These are phyloP conservation scores for Silene vulgaris DNA, from an alignment of 179 eudicot species.

Conservation along the genomic window DNA sequence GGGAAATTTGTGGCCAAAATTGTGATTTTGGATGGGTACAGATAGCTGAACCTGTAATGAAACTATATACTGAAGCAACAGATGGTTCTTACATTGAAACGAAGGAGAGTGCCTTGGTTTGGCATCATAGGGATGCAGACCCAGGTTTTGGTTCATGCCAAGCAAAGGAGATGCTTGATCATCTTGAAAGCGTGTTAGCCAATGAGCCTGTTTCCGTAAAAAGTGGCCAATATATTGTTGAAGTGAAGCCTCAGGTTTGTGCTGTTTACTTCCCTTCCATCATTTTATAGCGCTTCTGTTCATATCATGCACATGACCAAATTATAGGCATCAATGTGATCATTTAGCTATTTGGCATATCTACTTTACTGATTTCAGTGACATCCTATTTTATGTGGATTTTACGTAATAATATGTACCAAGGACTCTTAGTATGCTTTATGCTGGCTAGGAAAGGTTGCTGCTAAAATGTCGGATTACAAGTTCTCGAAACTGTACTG, in stretches of 20 bases:
- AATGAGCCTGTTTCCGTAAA: conserved; percentile 88
- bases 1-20: conserved; percentile 65
- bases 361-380: background rate
- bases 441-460: background rate
- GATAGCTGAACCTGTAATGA: conserved; percentile 86
- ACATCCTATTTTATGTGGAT: background rate
- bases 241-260: conserved; percentile 76
- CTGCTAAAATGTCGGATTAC: background rate
- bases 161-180: conserved; percentile 83
- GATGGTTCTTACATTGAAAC: conserved; percentile 73
- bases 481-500: background rate
- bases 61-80: conserved; percentile 66
- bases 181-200: conserved; percentile 80
- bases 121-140: conserved; percentile 77
- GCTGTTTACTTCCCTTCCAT: background rate
- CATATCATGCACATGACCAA: background rate
- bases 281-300: background rate
- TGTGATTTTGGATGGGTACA: conserved; percentile 80
- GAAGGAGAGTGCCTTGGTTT: conserved; percentile 70
- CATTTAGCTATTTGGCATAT: background rate
- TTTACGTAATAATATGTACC: background rate
- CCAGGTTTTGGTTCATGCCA: conserved; percentile 80
- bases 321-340: background rate
- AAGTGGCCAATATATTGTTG: conserved; percentile 64
- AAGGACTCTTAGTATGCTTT: background rate